phyloP scores from a whole-genome alignment of 1,284 basidiomycete genomes.

The Fomes fomentarius region DNA sequence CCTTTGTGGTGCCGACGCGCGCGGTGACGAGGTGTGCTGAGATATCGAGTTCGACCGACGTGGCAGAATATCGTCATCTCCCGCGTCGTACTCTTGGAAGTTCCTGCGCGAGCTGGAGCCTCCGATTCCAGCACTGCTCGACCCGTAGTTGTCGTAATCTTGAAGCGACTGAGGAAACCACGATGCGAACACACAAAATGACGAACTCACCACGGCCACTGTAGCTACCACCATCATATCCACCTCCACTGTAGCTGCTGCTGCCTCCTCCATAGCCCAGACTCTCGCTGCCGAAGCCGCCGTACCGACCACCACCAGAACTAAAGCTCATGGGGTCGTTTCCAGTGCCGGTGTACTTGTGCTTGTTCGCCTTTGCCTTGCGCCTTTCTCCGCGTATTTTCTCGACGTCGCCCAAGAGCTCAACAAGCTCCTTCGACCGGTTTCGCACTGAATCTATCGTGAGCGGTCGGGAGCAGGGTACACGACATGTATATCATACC shows the following conservation, averaged over 20 bases:
- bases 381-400: conserved; percentile 88
- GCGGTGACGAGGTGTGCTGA: conserved; percentile 20
- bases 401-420: conserved; percentile 90
- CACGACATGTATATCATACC: conserved; percentile 54
- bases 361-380: conserved; percentile 92
- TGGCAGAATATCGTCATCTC: conserved; percentile 80
- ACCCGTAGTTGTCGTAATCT: conserved; percentile 39
- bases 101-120: conserved; percentile 52
- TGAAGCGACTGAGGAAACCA: conserved; percentile 12
- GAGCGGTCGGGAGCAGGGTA: neutral
- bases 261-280: conserved; percentile 43
- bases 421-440: conserved; percentile 89
- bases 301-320: conserved; percentile 67
- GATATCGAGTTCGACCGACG: conserved; percentile 45
- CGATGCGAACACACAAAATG: neutral
- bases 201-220: conserved; percentile 21
- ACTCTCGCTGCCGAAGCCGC: conserved; percentile 82
- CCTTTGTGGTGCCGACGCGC: conserved; percentile 31
- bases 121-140: conserved; percentile 34
- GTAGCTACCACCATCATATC: conserved; percentile 31
- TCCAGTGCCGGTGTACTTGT: conserved; percentile 89
- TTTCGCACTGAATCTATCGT: conserved; percentile 81
- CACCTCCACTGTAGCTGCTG: conserved; percentile 35
- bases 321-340: conserved; percentile 75
- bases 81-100: conserved; percentile 97